Evolutionary conservation across 2,329 filamentous ascomycete genomes (phyloP), one percentile per base, ranked within the genome.

Genomic region (Pseudopyrenochaeta lycopersici): DNA sequence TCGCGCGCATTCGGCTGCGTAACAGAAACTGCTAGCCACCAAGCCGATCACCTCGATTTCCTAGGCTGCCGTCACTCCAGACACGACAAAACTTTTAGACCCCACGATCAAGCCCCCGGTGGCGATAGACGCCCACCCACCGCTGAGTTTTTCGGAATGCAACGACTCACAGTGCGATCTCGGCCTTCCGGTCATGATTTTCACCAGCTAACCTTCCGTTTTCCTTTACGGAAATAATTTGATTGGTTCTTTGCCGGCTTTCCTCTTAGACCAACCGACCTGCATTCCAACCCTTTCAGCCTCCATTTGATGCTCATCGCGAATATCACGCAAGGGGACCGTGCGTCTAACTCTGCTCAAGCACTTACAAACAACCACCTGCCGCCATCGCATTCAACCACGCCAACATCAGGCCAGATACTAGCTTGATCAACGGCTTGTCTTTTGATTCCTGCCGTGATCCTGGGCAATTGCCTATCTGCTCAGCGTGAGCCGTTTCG

Each of bases 131-230:
- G 27, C 49, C 21, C 44, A 7, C 29, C n/a, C 48, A 60, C 52
- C 64, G 67, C 61, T 56, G 49, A 49, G 63, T 58, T 65, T 68
- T 54, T 70, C 67, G 67, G 67, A 67, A 66, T 52, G 36, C 58
- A 54, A 49, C 55, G 50, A 58, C 46, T 61, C 56, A 58, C 53
- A 55, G 36, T 43, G 49, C 58, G 52, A 61, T 41, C 49, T 58
- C 57, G 54, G 54, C 52, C 53, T 45, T 38, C 51, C 49, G 45
- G 54, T 38, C 20, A 46, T 49, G 46, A 15, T 52, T 35, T 27
- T 40, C 49, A 31, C 46, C 44, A 49, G 43, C 38, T 48, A 41
- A 52, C 36, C 39, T 23, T 39, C 49, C 43, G 15, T 38, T 51
- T n/a, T 46, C 35, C 39, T 27, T n/a, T 14, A 4, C 38, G 38